Percentiles rank a stretch among this genome's conserved stretches.
phyloP scores from a whole-genome alignment of 2,329 filamentous ascomycete genomes.

The Ustulina deusta region DNA sequence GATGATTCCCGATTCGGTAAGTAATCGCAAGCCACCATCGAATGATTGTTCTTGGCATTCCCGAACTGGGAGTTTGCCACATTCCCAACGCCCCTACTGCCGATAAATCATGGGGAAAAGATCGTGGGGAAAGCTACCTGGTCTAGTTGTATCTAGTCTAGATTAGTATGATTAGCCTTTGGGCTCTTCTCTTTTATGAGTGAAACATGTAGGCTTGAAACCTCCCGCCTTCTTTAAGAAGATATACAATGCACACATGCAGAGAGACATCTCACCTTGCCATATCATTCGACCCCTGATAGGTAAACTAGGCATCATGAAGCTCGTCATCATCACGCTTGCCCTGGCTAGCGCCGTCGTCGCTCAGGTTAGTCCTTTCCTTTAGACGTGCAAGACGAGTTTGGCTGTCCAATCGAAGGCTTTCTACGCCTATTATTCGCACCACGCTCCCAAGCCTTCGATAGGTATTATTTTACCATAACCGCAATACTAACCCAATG shows the following conservation, averaged over 20 bases:
- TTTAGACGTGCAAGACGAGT: no score
- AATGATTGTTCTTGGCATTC: constrained; percentile 19
- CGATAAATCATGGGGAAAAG: constrained; percentile 28
- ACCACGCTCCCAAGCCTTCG: neutral
- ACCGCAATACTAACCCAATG: neutral
- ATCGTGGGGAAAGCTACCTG: constrained; percentile 28
- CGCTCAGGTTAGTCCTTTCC: constrained; percentile 54
- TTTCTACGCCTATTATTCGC: neutral
- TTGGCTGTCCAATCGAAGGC: neutral
- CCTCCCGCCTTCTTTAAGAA: neutral
- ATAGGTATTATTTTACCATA: neutral
- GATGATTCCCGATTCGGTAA: constrained; percentile 22
- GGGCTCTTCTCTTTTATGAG: neutral
- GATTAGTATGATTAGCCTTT: neutral
- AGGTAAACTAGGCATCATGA: constrained; percentile 55
- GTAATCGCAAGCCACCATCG: constrained; percentile 4
- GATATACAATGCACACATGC: neutral
- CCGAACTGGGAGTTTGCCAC: constrained; percentile 20
- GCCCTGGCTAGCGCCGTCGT: constrained; percentile 65
- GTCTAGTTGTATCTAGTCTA: neutral
- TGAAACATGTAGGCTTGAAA: constrained; percentile 1
- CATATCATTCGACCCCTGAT: neutral
- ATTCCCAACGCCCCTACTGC: constrained; percentile 8
- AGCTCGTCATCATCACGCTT: constrained; percentile 61
- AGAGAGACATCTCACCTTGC: neutral